These are phyloP conservation scores for Entomortierella chlamydospora DNA, from an alignment of 192 early-diverging fungal species.

Conservation along the genomic window DNA sequence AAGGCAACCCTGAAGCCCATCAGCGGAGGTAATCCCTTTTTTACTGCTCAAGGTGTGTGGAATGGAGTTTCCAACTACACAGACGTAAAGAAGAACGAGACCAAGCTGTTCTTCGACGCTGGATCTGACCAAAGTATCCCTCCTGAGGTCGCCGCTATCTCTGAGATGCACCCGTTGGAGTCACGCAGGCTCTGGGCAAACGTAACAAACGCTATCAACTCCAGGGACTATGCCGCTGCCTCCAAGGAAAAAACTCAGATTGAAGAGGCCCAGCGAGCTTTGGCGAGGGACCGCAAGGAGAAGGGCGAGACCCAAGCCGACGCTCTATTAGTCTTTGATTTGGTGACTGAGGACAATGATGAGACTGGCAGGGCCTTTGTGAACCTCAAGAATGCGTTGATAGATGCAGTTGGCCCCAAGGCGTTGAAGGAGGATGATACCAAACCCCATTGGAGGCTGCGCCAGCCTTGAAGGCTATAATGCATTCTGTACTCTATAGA, in stretches of 20 bases:
- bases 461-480: constrained; percentile 8
- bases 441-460: constrained; percentile 53
- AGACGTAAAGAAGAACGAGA: constrained; percentile 61
- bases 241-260: constrained; percentile 77
- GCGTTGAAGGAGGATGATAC: constrained; percentile 49
- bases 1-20: constrained; percentile 62
- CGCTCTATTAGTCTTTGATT: constrained; percentile 44
- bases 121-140: constrained; percentile 57
- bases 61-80: constrained; percentile 70
- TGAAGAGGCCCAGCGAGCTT: constrained; percentile 72
- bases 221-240: constrained; percentile 75
- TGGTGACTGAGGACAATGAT: constrained; percentile 41
- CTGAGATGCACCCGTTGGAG: constrained; percentile 71
- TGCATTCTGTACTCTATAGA: not conserved
- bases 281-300: constrained; percentile 71
- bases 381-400: constrained; percentile 27
- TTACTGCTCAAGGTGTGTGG: constrained; percentile 71
- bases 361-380: constrained; percentile 44
- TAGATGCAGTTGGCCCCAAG: constrained; percentile 34
- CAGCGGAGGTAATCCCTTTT: constrained; percentile 39
- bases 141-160: constrained; percentile 70
- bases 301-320: constrained; percentile 54
- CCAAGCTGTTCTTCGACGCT: constrained; percentile 70
- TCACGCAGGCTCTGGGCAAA: constrained; percentile 77
- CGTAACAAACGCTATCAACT: constrained; percentile 73